Evolutionary conservation across 2,329 filamentous ascomycete species (phyloP).

Genomic region (Diaporthe ilicicola): DNA sequence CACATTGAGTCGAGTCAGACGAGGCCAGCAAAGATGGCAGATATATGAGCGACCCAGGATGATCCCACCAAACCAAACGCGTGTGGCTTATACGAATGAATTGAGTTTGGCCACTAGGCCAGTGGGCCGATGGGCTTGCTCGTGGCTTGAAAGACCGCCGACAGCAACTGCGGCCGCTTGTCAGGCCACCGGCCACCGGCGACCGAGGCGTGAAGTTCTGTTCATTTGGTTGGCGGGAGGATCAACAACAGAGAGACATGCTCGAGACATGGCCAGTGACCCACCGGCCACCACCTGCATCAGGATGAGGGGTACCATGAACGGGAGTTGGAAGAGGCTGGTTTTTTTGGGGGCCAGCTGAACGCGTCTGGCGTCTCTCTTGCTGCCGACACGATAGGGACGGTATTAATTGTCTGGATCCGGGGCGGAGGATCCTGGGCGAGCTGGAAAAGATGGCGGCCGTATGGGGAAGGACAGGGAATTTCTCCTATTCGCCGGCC

Average conservation of each 20-base stretch:
- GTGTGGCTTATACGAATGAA: constrained; percentile 2
- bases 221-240: neutral
- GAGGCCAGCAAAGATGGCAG: neutral
- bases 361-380: neutral
- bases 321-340: neutral
- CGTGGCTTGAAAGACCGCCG: neutral
- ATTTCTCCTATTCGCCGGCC: constrained; percentile 19
- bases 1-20: neutral
- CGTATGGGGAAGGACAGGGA: neutral
- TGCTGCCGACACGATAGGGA: neutral
- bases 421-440: constrained; percentile 13
- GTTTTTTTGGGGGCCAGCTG: constrained; percentile 8
- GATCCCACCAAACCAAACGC: neutral
- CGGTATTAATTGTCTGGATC: neutral
- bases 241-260: neutral
- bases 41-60: constrained; percentile 8
- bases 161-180: neutral
- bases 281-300: neutral
- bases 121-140: neutral
- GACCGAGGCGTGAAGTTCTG: neutral
- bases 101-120: constrained; percentile 11
- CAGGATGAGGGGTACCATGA: neutral
- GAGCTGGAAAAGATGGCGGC: constrained; percentile 14
- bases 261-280: neutral
- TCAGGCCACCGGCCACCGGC: neutral